These are phyloP conservation scores for Flaveria trinervia DNA, from an alignment of 129 eudicot genomes.

Conservation along the genomic window DNA sequence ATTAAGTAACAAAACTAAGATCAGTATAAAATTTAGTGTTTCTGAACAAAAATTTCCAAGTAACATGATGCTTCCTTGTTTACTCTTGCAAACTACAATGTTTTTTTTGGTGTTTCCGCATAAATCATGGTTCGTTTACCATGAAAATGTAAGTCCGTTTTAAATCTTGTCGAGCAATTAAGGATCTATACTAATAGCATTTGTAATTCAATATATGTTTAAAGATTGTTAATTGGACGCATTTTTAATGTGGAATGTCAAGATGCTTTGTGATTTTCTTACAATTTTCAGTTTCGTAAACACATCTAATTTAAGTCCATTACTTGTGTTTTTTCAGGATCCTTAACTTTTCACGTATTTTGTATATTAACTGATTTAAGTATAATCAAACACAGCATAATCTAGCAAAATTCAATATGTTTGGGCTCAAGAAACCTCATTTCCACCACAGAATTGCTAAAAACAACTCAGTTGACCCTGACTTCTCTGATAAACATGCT, in stretches of 20 bases:
- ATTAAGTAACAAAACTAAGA: neutral
- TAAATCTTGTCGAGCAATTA: neutral
- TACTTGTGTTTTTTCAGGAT: slow-evolving; percentile 23
- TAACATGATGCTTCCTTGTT: too few relatives aligned
- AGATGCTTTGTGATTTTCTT: neutral
- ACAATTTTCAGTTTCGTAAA: neutral
- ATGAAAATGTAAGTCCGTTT: neutral
- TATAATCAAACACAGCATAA: slow-evolving; percentile 16
- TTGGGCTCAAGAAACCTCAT: slow-evolving; percentile 67
- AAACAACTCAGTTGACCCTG: slow-evolving; percentile 52
- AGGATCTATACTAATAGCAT: neutral
- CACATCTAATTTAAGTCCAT: neutral
- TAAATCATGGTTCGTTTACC: neutral
- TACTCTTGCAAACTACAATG: neutral
- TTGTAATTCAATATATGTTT: neutral
- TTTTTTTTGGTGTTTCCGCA: neutral
- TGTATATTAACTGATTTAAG: neutral
- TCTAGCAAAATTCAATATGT: slow-evolving; percentile 47
- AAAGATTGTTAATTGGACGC: too few relatives aligned
- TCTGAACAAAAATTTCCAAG: neutral
- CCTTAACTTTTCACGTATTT: neutral
- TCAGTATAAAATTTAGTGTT: neutral
- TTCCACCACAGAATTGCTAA: slow-evolving; percentile 47
- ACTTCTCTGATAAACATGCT: slow-evolving; percentile 30
- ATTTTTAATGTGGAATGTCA: neutral